phyloP scores from a whole-genome alignment of 2,329 filamentous ascomycete species.

The Chrysoporthe deuterocubensis region DNA sequence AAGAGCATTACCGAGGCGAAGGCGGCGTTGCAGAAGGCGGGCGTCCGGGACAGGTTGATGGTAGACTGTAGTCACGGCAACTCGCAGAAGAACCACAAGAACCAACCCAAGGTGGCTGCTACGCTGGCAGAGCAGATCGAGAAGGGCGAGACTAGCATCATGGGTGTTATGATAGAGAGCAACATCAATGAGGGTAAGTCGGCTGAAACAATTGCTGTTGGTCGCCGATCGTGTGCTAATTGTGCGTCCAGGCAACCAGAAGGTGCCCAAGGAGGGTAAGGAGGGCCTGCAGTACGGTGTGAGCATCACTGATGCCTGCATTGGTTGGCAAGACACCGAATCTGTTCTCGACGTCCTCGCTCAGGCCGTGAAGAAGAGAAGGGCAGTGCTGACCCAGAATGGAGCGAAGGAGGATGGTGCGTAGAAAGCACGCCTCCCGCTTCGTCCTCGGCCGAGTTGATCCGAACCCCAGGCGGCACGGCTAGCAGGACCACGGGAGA shows the following conservation, averaged over 20 bases:
- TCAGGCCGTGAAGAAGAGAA: constrained; percentile 75
- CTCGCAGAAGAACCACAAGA: constrained; percentile 93
- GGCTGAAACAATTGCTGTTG: neutral
- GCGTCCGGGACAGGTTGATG: constrained; percentile 81
- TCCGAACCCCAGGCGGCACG: neutral
- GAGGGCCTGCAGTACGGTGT: constrained; percentile 88
- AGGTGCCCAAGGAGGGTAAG: constrained; percentile 86
- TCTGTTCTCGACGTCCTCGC: constrained; percentile 77
- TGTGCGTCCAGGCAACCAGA: constrained; percentile 72
- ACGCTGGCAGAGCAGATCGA: constrained; percentile 82
- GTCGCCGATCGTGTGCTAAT: constrained; percentile 33
- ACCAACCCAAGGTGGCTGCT: constrained; percentile 91
- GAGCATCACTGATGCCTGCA: constrained; percentile 97
- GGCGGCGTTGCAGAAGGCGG: constrained; percentile 74
- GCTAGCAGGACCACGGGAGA: neutral
- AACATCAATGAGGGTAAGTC: constrained; percentile 88
- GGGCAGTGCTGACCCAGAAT: constrained; percentile 48
- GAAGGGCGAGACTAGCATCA: constrained; percentile 81
- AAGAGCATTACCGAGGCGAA: constrained; percentile 85
- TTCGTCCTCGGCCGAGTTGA: constrained; percentile 21
- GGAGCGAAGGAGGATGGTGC: constrained; percentile 29
- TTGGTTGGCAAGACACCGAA: constrained; percentile 90
- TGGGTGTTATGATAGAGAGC: constrained; percentile 99
- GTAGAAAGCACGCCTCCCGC: constrained; percentile 24
- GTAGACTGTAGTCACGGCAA: constrained; percentile 98